Percentiles rank a stretch among this genome's conserved stretches.
phyloP scores from a whole-genome alignment of 2,329 filamentous ascomycete genomes.

The Apiospora sp. region DNA sequence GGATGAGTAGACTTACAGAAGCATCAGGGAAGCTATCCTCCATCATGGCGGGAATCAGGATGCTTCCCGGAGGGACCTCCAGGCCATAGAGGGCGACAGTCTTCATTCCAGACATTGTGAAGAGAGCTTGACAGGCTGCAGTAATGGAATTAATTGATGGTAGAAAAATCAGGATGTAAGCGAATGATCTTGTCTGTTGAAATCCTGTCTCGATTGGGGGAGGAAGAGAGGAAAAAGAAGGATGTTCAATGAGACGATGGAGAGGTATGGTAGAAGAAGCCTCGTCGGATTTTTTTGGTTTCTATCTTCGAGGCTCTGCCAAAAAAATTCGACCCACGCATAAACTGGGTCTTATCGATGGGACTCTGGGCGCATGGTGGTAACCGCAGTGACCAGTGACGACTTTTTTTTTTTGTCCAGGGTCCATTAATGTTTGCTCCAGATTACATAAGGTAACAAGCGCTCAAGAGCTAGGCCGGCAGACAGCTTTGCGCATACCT shows the following conservation, averaged over 20 bases:
- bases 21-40: slow-evolving; percentile 72
- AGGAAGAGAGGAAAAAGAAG: slow-evolving; percentile 26
- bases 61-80: slow-evolving; percentile 84
- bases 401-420: not conserved
- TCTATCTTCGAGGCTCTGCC: slow-evolving; percentile 1
- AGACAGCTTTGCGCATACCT: not conserved
- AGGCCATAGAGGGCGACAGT: slow-evolving; percentile 90
- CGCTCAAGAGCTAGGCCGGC: no score
- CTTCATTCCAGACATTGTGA: slow-evolving; percentile 23
- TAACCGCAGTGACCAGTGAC: not conserved
- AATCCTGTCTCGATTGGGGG: not conserved
- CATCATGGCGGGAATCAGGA: slow-evolving; percentile 79
- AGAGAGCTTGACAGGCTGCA: not conserved
- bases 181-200: not conserved
- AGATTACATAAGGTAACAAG: not conserved
- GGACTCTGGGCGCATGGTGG: no score
- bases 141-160: not conserved
- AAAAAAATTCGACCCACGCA: slow-evolving; percentile 3
- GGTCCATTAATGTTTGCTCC: not conserved
- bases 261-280: slow-evolving; percentile 16
- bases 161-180: not conserved
- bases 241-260: slow-evolving; percentile 23
- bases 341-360: not conserved
- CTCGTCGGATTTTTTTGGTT: slow-evolving; percentile 6
- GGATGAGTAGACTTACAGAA: slow-evolving; percentile 68